A percentile compares a stretch with the other conserved stretches of the same genome.
These are phyloP conservation scores for Skeletonema grethae DNA, from an alignment of 108 stramenopile genomes.

Conservation along the genomic window DNA sequence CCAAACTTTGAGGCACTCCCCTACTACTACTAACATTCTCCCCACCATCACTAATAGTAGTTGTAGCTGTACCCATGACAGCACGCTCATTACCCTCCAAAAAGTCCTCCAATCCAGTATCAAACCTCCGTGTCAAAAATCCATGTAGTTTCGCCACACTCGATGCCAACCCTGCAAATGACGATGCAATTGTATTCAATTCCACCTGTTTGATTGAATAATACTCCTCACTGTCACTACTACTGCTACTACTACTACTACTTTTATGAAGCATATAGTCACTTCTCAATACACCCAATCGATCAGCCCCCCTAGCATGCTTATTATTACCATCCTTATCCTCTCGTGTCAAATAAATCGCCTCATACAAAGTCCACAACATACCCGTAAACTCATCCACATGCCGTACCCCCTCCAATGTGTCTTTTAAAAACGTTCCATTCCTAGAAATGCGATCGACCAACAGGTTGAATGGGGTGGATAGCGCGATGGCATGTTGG, in stretches of 20 bases:
- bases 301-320: slow-evolving; percentile 58
- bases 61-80: slow-evolving; percentile 22
- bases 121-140: slow-evolving; percentile 52
- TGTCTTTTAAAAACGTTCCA: slow-evolving; percentile 68
- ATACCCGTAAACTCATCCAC: slow-evolving; percentile 87
- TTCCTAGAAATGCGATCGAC: slow-evolving; percentile 89
- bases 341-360: slow-evolving; percentile 51
- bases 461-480: slow-evolving; percentile 78
- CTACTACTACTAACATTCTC: slow-evolving; percentile 11
- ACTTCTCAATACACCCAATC: slow-evolving; percentile 89
- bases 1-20: slow-evolving; percentile 85
- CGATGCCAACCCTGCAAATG: slow-evolving; percentile 84
- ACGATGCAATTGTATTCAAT: slow-evolving; percentile 97
- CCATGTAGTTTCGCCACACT: slow-evolving; percentile 76
- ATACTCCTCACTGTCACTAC: slow-evolving; percentile 14
- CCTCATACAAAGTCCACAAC: slow-evolving; percentile 75
- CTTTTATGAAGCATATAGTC: slow-evolving; percentile 95
- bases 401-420: slow-evolving; percentile 65
- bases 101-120: slow-evolving; percentile 29
- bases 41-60: background rate
- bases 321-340: slow-evolving; percentile 3
- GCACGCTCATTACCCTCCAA: slow-evolving; percentile 56
- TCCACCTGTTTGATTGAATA: slow-evolving; percentile 90
- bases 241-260: background rate
- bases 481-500: slow-evolving; percentile 56